Base-by-base conservation (phyloP, 1,284 basidiomycete species). In the Phylloboletellus chloephorus region DNA sequence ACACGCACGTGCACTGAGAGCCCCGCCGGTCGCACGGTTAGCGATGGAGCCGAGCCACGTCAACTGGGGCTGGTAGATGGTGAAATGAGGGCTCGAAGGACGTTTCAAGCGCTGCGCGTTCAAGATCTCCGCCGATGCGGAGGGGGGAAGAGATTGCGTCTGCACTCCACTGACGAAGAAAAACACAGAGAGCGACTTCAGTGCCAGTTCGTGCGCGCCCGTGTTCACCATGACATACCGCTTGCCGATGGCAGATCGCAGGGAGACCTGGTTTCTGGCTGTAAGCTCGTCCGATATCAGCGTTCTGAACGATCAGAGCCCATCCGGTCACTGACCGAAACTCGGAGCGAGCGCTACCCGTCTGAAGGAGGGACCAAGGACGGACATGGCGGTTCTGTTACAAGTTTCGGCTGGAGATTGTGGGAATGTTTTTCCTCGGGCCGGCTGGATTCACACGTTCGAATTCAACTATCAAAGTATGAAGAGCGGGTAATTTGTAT, bases 21-120 rank as follows among this genome's bases (percentile, higher is more conserved):
- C 88, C 16, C 67, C 75, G 46, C 96, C 95, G 5, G 92, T 89
- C 34, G 79, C 66, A 64, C 95, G 87, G 70, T 98, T 85, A 22
- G 75, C 76, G 57, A 95, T 92, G 11, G 92, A 96, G 3, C 68
- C 74, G 42, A 84, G 26, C 90, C 89, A 96, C 31, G 95, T 98
- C 33, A 92, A 66, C 65, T 97, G 94, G 15, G 91, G 92, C 65
- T 96, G 88, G 71, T 98, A 98, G 67, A 98, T 97, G 36, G 89
- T 89, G 56, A 94, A 86, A 66, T 97, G 92, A 16, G 96, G 95
- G 56, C 85, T 88, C 44, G 75, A 85, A 13, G 96, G 95, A 21
- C 95, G 84, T 37, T 74, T 70, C 37, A 87, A 68, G 50, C 95
- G 82, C 65, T 97, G 93, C 50, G 78, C 64, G 73, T 98, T 95